These are phyloP conservation scores for Trichoderma sp. DNA, from an alignment of 2,329 filamentous ascomycete species.

Conservation along the genomic window DNA sequence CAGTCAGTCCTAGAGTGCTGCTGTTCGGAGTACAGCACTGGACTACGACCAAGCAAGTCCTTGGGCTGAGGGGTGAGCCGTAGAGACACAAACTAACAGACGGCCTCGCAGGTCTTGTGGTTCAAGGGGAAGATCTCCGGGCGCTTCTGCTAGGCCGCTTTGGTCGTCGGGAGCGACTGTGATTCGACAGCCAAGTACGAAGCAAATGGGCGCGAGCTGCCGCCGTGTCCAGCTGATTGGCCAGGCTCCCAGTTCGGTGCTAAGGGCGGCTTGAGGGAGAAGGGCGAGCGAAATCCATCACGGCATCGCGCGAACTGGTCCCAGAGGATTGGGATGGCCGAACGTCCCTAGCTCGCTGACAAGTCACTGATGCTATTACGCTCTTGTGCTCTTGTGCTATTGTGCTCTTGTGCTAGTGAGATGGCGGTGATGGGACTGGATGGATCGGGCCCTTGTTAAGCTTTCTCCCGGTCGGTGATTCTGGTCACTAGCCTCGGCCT, in stretches of 20 bases:
- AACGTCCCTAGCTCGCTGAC: conserved; percentile 6
- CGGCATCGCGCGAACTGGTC: conserved; percentile 16
- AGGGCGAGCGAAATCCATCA: conserved; percentile 1
- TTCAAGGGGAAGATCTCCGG: conserved; percentile 20
- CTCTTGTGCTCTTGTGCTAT: too few relatives aligned
- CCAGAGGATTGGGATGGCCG: conserved; percentile 12
- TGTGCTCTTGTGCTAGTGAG: not conserved
- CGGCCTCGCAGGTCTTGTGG: conserved; percentile 12
- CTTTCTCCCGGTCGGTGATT: conserved; percentile 17
- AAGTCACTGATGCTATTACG: not conserved
- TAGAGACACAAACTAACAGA: conserved; percentile 1
- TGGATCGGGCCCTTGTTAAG: conserved; percentile 17
- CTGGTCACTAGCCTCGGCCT: conserved; percentile 3
- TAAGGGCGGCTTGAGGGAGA: conserved; percentile 2
- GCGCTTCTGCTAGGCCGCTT: conserved; percentile 22
- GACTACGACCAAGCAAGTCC: not conserved
- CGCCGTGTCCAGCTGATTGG: conserved; percentile 19
- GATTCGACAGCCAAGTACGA: conserved; percentile 18
- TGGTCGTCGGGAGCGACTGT: conserved; percentile 17
- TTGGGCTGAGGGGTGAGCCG: conserved; percentile 5
- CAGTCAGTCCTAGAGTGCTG: not conserved
- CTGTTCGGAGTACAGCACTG: not conserved
- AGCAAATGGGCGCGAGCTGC: conserved; percentile 6
- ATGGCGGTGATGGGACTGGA: conserved; percentile 11
- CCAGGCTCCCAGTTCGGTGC: not conserved